Evolutionary conservation across 2,329 filamentous ascomycete genomes (phyloP).

Genomic region (Achaetomium macrosporum): DNA sequence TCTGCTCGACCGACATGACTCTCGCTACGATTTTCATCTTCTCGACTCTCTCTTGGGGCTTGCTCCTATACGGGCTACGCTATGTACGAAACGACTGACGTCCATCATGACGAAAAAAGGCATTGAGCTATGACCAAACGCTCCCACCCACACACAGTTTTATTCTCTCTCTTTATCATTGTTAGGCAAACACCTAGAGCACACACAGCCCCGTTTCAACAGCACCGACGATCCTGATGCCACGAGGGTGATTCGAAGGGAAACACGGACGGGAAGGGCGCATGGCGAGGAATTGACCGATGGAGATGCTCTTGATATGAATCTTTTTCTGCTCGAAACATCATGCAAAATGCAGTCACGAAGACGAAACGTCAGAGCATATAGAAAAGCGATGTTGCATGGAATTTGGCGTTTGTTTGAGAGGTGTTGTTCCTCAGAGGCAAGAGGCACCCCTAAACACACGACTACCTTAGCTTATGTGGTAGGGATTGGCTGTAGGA

Average conservation of each 20-base stretch:
- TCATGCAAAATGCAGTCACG: not conserved
- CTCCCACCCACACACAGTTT: not conserved
- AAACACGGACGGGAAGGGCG: not conserved
- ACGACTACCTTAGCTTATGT: too few species aligned
- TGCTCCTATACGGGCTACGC: conserved; percentile 18
- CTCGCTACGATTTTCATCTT: conserved; percentile 12
- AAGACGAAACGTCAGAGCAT: conserved; percentile 1
- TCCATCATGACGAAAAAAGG: conserved; percentile 17
- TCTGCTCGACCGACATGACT: conserved; percentile 7
- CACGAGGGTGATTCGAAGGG: not conserved
- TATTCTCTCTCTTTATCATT: conserved; percentile 21
- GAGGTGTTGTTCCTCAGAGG: not conserved
- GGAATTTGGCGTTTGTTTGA: conserved; percentile 1
- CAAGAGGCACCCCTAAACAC: not conserved
- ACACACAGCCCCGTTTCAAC: not conserved
- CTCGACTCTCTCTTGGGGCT: conserved; percentile 22
- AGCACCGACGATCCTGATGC: conserved; percentile 3
- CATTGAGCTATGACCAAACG: conserved; percentile 14
- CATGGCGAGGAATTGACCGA: not conserved
- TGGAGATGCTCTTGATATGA: conserved; percentile 10
- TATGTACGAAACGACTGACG: conserved; percentile 28
- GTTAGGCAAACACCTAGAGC: conserved; percentile 13
- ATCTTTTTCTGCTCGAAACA: not conserved
- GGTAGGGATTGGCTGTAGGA: too few species aligned
- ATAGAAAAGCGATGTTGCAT: conserved; percentile 3